Conservation (phyloP, 2,329 filamentous ascomycete species). For the Microdochium bolleyi region DNA sequence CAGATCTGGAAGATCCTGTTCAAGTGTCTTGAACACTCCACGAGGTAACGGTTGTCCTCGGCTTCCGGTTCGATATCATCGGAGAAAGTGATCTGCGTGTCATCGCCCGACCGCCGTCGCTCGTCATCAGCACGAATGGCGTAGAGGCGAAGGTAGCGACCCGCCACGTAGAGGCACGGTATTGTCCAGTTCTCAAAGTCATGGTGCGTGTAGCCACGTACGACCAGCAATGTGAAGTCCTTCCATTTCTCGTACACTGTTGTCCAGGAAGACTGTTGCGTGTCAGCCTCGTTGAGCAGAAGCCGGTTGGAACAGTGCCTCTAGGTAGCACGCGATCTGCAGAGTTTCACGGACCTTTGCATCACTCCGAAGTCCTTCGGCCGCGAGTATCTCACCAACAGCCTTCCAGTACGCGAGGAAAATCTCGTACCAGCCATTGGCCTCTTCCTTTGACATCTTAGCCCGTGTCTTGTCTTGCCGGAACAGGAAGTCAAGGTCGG, state of each 20-base stretch:
- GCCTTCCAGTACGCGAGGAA: slow-evolving; percentile 81
- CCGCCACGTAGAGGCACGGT: slow-evolving; percentile 79
- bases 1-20: slow-evolving; percentile 91
- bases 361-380: slow-evolving; percentile 41
- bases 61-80: slow-evolving; percentile 75
- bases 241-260: slow-evolving; percentile 86
- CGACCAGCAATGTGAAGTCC: slow-evolving; percentile 67
- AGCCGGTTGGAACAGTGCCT: neutral
- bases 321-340: neutral
- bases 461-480: slow-evolving; percentile 47
- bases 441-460: slow-evolving; percentile 57
- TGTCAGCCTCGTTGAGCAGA: slow-evolving; percentile 19
- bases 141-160: slow-evolving; percentile 79
- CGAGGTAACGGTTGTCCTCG: slow-evolving; percentile 75
- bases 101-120: slow-evolving; percentile 31
- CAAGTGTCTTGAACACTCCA: slow-evolving; percentile 83
- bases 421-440: slow-evolving; percentile 78
- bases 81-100: slow-evolving; percentile 45
- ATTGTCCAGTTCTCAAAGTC: slow-evolving; percentile 87
- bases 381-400: slow-evolving; percentile 61
- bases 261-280: slow-evolving; percentile 58
- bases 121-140: slow-evolving; percentile 86
- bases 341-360: slow-evolving; percentile 14
- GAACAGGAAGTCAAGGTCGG: slow-evolving; percentile 67
- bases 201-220: slow-evolving; percentile 70